These are phyloP conservation scores for Chaetothyriales sp. DNA, from an alignment of 2,329 filamentous ascomycete genomes.

Conservation along the genomic window DNA sequence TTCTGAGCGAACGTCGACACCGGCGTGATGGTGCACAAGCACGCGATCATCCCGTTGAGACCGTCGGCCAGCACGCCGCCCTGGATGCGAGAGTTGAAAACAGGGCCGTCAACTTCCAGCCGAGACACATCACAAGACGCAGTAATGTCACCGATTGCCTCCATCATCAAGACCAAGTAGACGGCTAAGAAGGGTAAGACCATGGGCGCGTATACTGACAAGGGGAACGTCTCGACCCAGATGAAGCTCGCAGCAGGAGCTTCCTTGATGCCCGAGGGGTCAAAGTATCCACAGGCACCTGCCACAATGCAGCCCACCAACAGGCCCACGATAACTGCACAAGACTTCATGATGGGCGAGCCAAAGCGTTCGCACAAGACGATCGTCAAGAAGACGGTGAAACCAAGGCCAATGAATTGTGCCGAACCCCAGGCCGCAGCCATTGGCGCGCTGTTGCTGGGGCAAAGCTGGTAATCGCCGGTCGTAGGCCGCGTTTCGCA, in stretches of 20 bases:
- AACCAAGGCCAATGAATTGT: slow-evolving; percentile 53
- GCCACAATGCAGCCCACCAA: slow-evolving; percentile 55
- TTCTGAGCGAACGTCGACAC: slow-evolving; percentile 58
- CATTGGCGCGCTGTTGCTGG: slow-evolving; percentile 44
- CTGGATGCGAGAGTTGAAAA: slow-evolving; percentile 57
- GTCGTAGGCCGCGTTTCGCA: slow-evolving; percentile 26
- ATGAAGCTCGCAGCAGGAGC: slow-evolving; percentile 54
- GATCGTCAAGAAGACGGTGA: slow-evolving; percentile 54
- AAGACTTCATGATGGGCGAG: slow-evolving; percentile 56
- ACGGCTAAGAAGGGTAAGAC: slow-evolving; percentile 47
- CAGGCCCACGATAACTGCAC: slow-evolving; percentile 50
- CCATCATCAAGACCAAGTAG: slow-evolving; percentile 52
- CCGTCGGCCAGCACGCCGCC: slow-evolving; percentile 55
- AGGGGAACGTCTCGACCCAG: slow-evolving; percentile 56
- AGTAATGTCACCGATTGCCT: slow-evolving; percentile 54
- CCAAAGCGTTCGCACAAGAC: slow-evolving; percentile 57
- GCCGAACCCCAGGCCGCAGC: slow-evolving; percentile 50
- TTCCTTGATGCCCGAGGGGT: slow-evolving; percentile 42
- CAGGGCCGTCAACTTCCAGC: slow-evolving; percentile 48
- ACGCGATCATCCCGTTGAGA: slow-evolving; percentile 49
- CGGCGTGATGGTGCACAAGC: slow-evolving; percentile 52
- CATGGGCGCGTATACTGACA: slow-evolving; percentile 52
- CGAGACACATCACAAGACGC: slow-evolving; percentile 54
- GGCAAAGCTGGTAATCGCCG: slow-evolving; percentile 44
- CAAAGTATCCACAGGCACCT: slow-evolving; percentile 53